phyloP scores from a whole-genome alignment of 2,329 filamentous ascomycete species.

The Pseudofabraea citricarpa region DNA sequence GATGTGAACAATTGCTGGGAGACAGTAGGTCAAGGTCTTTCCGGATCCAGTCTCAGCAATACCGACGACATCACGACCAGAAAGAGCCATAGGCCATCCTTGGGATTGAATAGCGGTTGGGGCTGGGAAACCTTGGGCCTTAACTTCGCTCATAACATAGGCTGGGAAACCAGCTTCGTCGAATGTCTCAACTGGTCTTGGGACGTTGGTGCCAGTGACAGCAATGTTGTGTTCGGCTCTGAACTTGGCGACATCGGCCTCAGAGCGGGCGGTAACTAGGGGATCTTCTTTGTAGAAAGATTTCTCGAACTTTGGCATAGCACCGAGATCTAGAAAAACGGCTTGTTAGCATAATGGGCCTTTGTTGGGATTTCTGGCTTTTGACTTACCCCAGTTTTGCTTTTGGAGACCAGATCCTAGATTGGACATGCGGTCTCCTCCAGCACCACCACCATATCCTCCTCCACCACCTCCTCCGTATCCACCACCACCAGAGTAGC shows the following conservation, averaged over 20 bases:
- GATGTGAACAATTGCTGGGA: conserved; percentile 98
- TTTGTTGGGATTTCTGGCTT: too few species aligned
- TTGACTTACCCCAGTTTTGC: conserved; percentile 77
- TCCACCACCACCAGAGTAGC: conserved; percentile 15
- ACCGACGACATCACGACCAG: conserved; percentile 96
- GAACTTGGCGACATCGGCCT: conserved; percentile 82
- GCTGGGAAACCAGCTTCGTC: conserved; percentile 95
- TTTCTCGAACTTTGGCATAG: conserved; percentile 96
- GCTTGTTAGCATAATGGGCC: too few species aligned
- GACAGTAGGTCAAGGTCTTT: conserved; percentile 98
- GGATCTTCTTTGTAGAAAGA: conserved; percentile 97
- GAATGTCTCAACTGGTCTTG: conserved; percentile 93
- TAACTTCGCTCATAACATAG: conserved; percentile 98
- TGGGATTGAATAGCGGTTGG: conserved; percentile 97
- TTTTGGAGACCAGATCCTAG: conserved; percentile 84
- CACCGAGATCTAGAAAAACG: conserved; percentile 57
- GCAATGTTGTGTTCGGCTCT: conserved; percentile 81
- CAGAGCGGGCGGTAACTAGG: conserved; percentile 67
- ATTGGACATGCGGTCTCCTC: conserved; percentile 90
- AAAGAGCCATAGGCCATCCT: conserved; percentile 98
- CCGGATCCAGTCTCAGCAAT: conserved; percentile 98
- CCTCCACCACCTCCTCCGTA: conserved; percentile 31
- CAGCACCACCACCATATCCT: conserved; percentile 51
- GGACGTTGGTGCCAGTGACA: conserved; percentile 73
- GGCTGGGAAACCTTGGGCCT: conserved; percentile 90